Evolutionary conservation across 495 filamentous ascomycete species (phyloP), one percentile per base, ranked within the genome.

Genomic region (Ramalina peruviana): DNA sequence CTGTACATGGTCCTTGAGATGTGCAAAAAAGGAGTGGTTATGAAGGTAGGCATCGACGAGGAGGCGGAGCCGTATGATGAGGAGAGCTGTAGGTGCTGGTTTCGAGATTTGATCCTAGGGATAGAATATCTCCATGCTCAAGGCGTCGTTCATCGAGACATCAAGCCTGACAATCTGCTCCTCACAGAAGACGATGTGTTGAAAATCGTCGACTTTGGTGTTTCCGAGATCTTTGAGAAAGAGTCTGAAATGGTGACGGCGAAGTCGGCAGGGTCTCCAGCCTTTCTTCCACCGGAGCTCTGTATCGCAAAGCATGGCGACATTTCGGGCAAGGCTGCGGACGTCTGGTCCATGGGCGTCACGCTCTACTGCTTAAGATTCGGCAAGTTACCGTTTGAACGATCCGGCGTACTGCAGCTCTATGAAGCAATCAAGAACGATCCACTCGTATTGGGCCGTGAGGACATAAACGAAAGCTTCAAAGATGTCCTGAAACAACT

Each of bases 301-400:
- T 98, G 92, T 59, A 80, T 92, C 36, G 81, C 79, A 7, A 89
- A 78, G 50, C 92, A 96, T 61, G 90, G 90, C 11, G 80, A 88
- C 56, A 81, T 97, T 1, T 86, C 82, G 3, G 92, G 92, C 20
- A 86, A 77, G 59, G 88, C 92, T 3, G 87, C 88, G 6, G 92
- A 98, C 67, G 84, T 97, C 26, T 98, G 92, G 92, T 94, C 93
- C 0, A 98, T 98, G 93, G 92, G 92, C 7, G 83, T 96, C 3
- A 90, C 89, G 1, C 67, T 98, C 12, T 97, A 94, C 60, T 98
- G 92, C 62, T 72, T 98, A 19, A 75, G 85, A 39, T 98, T 92
- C 62, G 92, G 92, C 13, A 71, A 66, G 39, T 76, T 98, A 40
- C 92, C 92, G 0, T 98, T 96, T 57, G 83, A 85, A 54, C 73